phyloP scores from a whole-genome alignment of 23 red algal genomes.

The Gracilaria domingensis region DNA sequence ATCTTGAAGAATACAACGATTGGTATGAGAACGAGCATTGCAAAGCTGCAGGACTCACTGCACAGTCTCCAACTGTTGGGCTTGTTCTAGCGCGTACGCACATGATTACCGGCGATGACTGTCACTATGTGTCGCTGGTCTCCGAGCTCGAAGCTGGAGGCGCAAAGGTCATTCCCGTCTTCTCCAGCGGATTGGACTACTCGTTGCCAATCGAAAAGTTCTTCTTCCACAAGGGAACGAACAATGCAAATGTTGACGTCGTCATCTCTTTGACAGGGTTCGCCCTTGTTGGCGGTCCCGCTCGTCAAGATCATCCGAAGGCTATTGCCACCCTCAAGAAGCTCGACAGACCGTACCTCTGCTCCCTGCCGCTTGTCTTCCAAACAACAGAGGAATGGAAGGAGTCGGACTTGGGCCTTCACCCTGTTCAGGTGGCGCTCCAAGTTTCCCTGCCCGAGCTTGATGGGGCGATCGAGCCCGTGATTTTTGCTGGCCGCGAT shows the following conservation, averaged over 20 bases:
- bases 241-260: conserved; percentile 84
- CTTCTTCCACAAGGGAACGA: conserved; percentile 86
- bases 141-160: conserved; percentile 92
- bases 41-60: conserved; percentile 63
- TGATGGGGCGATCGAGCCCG: conserved; percentile 97
- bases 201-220: conserved; percentile 89
- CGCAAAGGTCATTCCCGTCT: conserved; percentile 94
- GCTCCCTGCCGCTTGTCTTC: conserved; percentile 94
- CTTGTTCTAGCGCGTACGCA: conserved; percentile 93
- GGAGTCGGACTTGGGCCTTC: conserved; percentile 93
- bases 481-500: conserved; percentile 97
- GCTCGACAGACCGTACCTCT: conserved; percentile 97
- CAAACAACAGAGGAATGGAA: conserved; percentile 99
- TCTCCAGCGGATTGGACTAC: conserved; percentile 97
- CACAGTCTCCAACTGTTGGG: conserved; percentile 78
- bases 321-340: conserved; percentile 87
- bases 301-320: conserved; percentile 96
- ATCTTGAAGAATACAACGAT: conserved; percentile 83
- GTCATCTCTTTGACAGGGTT: conserved; percentile 98
- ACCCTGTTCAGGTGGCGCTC: conserved; percentile 97
- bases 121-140: conserved; percentile 98
- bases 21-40: conserved; percentile 97
- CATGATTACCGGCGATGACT: conserved; percentile 98
- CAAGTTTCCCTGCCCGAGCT: conserved; percentile 97
- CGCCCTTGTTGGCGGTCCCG: conserved; percentile 97